These are phyloP conservation scores for Neoboletus brunneissimus DNA, from an alignment of 768 basidiomycete species.

Conservation along the genomic window DNA sequence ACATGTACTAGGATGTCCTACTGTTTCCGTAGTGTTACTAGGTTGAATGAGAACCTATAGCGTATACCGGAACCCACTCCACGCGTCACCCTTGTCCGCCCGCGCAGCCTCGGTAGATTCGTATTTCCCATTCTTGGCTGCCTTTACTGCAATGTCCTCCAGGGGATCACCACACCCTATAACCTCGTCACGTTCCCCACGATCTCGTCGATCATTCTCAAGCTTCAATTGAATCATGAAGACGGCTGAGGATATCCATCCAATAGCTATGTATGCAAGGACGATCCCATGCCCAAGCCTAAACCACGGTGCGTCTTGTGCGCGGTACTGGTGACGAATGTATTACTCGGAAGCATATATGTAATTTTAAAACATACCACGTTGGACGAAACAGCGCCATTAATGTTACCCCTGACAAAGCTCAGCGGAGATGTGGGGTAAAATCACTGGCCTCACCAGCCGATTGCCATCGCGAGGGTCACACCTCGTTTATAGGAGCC, in stretches of 20 bases:
- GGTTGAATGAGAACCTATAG: conserved; percentile 28
- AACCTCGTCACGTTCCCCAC: conserved; percentile 66
- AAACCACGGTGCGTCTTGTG: conserved; percentile 64
- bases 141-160: conserved; percentile 23
- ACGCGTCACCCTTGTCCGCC: conserved; percentile 60
- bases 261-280: conserved; percentile 66
- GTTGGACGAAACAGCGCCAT: conserved; percentile 66
- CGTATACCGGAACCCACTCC: conserved; percentile 76
- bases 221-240: conserved; percentile 47
- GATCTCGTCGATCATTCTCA: conserved; percentile 63
- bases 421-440: conserved; percentile 16
- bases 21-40: not conserved
- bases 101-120: conserved; percentile 55
- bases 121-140: conserved; percentile 51
- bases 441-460: conserved; percentile 34
- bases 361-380: conserved; percentile 43
- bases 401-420: conserved; percentile 51
- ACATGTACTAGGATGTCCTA: not conserved
- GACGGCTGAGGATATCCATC: conserved; percentile 50
- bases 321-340: conserved; percentile 50
- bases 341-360: not conserved
- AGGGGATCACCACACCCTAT: conserved; percentile 48
- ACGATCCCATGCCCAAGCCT: conserved; percentile 66
- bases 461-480: conserved; percentile 68
- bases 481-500: conserved; percentile 73